Evolutionary conservation across 1,139 yeast genomes (phyloP).

Genomic region (Chernovozyma aurita): DNA sequence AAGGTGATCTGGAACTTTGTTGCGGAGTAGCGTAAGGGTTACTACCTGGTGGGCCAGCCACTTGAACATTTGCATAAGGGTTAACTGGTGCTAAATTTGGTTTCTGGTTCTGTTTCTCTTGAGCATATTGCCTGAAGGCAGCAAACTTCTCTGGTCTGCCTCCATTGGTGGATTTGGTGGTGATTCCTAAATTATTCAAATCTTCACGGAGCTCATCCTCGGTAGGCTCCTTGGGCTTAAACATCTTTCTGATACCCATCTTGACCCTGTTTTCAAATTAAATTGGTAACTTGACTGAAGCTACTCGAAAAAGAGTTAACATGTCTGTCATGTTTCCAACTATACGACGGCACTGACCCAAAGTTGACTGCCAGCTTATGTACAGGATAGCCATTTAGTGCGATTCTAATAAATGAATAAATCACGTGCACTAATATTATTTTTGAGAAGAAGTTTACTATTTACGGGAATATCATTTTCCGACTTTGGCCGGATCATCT

Average conservation of each 20-base stretch:
- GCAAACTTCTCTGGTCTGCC: conserved; percentile 54
- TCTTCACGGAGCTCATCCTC: conserved; percentile 50
- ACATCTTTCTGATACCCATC: conserved; percentile 50
- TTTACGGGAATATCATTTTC: no score
- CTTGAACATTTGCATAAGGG: conserved; percentile 38
- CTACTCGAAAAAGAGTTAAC: no score
- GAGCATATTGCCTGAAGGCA: conserved; percentile 61
- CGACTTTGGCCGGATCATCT: no score
- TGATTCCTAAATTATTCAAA: conserved; percentile 49
- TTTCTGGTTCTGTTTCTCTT: conserved; percentile 36
- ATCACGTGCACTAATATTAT: no score
- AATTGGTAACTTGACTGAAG: no score
- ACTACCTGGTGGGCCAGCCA: conserved; percentile 10
- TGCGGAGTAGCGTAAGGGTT: conserved; percentile 23
- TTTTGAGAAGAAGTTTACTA: no score
- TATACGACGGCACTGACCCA: no score
- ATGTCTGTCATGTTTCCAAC: no score
- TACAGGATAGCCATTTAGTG: no score
- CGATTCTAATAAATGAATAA: no score
- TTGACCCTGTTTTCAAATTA: no score
- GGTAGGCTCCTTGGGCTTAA: conserved; percentile 60
- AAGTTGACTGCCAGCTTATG: no score
- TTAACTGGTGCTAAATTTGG: conserved; percentile 46
- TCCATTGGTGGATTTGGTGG: conserved; percentile 33
- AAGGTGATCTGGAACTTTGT: not conserved